phyloP scores from a whole-genome alignment of 176 grass and related monocot genomes.

The Bonia amplexicaulis region DNA sequence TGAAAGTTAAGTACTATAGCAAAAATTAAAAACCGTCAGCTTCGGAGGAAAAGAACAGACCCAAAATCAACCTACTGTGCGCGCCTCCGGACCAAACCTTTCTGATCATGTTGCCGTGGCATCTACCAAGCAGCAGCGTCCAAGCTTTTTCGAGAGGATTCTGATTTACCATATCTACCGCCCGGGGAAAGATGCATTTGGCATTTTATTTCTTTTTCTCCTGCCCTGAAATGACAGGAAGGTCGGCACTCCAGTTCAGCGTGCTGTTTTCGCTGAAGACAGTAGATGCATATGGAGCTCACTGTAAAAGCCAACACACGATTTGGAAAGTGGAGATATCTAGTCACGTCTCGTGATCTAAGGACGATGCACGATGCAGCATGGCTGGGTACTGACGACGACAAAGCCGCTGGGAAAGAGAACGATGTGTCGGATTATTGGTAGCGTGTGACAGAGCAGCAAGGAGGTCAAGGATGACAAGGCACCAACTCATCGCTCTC shows the following conservation, averaged over 20 bases:
- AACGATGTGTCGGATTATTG: too few relatives aligned
- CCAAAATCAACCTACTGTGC: background rate
- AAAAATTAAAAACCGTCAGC: too few relatives aligned
- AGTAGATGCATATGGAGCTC: background rate
- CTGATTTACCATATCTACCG: constrained; percentile 25
- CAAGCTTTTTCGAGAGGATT: constrained; percentile 4
- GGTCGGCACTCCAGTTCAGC: background rate
- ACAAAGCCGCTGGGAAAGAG: too few relatives aligned
- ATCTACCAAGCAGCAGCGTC: background rate
- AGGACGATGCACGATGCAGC: too few relatives aligned
- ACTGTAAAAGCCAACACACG: background rate
- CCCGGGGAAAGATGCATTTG: background rate
- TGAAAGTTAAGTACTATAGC: too few relatives aligned
- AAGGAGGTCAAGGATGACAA: too few relatives aligned
- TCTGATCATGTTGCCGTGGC: constrained; percentile 16
- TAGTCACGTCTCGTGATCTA: too few relatives aligned
- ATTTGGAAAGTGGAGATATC: background rate
- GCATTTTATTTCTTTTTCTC: background rate
- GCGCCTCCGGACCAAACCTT: background rate
- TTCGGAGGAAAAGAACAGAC: too few relatives aligned
- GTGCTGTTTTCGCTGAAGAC: background rate
- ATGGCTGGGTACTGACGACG: too few relatives aligned
- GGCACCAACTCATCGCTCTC: too few relatives aligned
- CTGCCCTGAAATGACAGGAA: background rate
- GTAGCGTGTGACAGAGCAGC: too few relatives aligned